Conservation (phyloP, 345 rosid genomes). For the Brassica nigra region DNA sequence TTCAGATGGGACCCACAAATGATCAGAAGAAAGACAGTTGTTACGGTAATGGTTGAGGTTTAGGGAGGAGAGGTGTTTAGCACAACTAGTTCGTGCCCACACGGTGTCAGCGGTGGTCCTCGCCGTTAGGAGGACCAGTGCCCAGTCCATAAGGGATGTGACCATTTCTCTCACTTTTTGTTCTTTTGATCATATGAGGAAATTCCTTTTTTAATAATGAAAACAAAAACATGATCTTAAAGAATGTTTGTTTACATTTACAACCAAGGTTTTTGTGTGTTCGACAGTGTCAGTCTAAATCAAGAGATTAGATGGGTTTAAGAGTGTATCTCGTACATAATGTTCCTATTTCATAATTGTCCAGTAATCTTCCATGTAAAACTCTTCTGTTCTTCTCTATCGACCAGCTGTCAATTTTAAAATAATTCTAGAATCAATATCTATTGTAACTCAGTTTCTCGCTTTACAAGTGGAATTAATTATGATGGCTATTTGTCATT, state of each 20-base stretch:
- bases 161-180: conserved; percentile 21
- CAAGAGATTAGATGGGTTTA: conserved; percentile 9
- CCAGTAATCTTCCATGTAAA: neutral
- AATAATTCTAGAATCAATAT: neutral
- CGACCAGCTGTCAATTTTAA: neutral
- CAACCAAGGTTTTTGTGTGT: neutral
- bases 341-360: conserved; percentile 16
- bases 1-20: conserved; percentile 12
- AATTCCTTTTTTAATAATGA: neutral
- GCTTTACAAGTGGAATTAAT: conserved; percentile 25
- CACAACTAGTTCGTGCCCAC: conserved; percentile 40
- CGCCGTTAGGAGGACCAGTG: conserved; percentile 32
- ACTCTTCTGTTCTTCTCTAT: neutral
- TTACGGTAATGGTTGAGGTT: conserved; percentile 20
- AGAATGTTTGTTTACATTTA: conserved; percentile 33
- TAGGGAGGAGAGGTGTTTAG: neutral
- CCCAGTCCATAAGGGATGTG: conserved; percentile 38
- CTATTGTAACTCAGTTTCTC: neutral
- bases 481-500: conserved; percentile 30
- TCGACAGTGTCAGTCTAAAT: neutral
- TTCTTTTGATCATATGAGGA: neutral
- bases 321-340: conserved; percentile 12
- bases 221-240: neutral
- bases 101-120: conserved; percentile 42
- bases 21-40: conserved; percentile 32